Evolutionary conservation across 192 early-diverging fungal genomes (phyloP).

Genomic region (Coemansia sp.): DNA sequence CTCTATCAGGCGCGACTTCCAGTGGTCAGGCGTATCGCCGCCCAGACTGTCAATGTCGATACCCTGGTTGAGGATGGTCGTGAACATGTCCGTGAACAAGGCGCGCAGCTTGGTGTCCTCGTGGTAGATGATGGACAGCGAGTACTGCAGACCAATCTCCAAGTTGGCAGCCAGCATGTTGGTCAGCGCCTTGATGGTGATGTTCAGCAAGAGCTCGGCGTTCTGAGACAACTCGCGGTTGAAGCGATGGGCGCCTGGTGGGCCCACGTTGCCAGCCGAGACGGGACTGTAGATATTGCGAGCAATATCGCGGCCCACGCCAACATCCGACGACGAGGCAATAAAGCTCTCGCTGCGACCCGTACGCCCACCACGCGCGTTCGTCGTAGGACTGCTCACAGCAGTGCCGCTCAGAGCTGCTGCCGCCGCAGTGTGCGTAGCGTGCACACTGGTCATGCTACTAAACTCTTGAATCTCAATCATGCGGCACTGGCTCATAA

Average conservation of each 20-base stretch:
- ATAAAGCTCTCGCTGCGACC: slow-evolving; percentile 56
- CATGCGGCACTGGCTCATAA: slow-evolving; percentile 60
- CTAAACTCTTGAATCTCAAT: slow-evolving; percentile 57
- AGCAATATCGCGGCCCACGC: slow-evolving; percentile 57
- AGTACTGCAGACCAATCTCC: slow-evolving; percentile 89
- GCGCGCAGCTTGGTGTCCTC: slow-evolving; percentile 87
- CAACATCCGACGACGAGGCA: slow-evolving; percentile 42
- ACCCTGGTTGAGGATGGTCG: slow-evolving; percentile 88
- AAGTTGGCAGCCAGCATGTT: slow-evolving; percentile 91
- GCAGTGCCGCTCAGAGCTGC: slow-evolving; percentile 6
- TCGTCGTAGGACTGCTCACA: slow-evolving; percentile 1
- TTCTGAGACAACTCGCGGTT: slow-evolving; percentile 55
- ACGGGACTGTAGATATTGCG: slow-evolving; percentile 50
- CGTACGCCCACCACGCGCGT: slow-evolving; percentile 19
- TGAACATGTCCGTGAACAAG: slow-evolving; percentile 91
- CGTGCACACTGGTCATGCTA: slow-evolving; percentile 57
- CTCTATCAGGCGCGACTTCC: slow-evolving; percentile 82
- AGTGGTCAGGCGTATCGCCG: slow-evolving; percentile 73
- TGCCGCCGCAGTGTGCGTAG: slow-evolving; percentile 39
- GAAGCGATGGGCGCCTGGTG: slow-evolving; percentile 25
- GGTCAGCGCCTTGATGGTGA: slow-evolving; percentile 78
- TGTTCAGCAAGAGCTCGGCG: slow-evolving; percentile 52
- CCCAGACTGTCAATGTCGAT: slow-evolving; percentile 81
- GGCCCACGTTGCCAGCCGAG: slow-evolving; percentile 5
- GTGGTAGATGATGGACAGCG: slow-evolving; percentile 87